Evolutionary conservation across 108 stramenopile species (phyloP), one percentile per base, ranked within the genome.

Genomic region (Cyclotella baltica): DNA sequence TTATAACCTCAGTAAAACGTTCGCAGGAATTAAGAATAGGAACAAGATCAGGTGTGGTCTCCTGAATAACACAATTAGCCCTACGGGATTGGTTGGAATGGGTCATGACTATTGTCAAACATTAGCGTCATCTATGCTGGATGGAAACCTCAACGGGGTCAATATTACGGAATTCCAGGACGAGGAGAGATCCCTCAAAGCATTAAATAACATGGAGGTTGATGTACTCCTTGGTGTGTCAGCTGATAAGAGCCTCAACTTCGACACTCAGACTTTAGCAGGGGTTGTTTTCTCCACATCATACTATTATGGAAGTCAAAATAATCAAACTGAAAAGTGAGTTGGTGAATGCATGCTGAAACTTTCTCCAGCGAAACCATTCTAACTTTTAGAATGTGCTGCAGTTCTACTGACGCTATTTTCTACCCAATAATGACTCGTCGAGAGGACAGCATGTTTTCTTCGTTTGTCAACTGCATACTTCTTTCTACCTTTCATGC

Each of bases 11-110:
- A 62, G 33, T 23, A 57, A 62, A 23, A 78, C 80, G 2, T 40
- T 85, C 16, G 51, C 47, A 1, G 34, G 33, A 0, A 86, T 90
- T 30, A 38, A 33, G 25, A 43, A 63, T 16, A 55, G 73, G 25
- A 79, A 83, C 4, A 65, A 40, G 31, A 72, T 90, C 47, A 75
- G 70, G 16, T 90, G 89, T 82, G 89, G 87, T 19, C 71, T 90
- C 25, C 13, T 75, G 2, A 31, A 11, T 22, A 74, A 81, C 59
- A 40, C 75, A 28, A 47, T 65, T 4, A 56, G 30, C 13, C 70
- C 20, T 22, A 10, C 48, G 0, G 38, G 37, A 1, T 72, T 78
- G 31, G 50, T 43, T 46, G 88, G 86, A 9, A 83, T 89, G 67
- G 78, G 87, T 75, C 73, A 76, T 33, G 79, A 81, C 67, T 88